Evolutionary conservation across 2,329 filamentous ascomycete genomes (phyloP).

Genomic region (Penicillium sp.): DNA sequence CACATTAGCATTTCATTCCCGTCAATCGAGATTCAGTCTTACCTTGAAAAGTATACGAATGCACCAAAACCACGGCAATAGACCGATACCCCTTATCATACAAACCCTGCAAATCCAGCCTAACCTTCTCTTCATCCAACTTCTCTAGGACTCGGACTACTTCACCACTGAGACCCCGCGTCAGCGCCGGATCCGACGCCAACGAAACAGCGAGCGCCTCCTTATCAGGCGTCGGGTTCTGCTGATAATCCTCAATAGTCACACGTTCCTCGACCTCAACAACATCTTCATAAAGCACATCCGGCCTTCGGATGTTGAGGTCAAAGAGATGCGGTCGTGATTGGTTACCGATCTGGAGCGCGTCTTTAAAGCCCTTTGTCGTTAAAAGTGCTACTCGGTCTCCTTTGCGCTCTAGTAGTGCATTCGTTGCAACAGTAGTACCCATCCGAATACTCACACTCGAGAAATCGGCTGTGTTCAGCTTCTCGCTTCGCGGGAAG

Average conservation of each 20-base stretch:
- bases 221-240: constrained; percentile 20
- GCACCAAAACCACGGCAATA: constrained; percentile 57
- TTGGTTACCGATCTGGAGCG: constrained; percentile 82
- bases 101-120: constrained; percentile 55
- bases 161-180: constrained; percentile 55
- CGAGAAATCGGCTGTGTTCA: constrained; percentile 14
- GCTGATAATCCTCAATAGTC: constrained; percentile 30
- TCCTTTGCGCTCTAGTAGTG: constrained; percentile 77
- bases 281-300: constrained; percentile 35
- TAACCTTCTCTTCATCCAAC: constrained; percentile 50
- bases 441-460: constrained; percentile 65
- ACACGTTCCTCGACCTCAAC: constrained; percentile 44
- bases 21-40: background rate
- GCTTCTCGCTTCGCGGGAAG: constrained; percentile 15
- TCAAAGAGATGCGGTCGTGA: constrained; percentile 82
- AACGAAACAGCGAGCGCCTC: constrained; percentile 15
- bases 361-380: constrained; percentile 79
- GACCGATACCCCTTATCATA: constrained; percentile 31
- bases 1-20: background rate
- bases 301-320: constrained; percentile 74
- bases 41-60: constrained; percentile 74
- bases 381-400: constrained; percentile 79
- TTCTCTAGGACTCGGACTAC: constrained; percentile 62
- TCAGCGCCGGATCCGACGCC: constrained; percentile 16
- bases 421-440: constrained; percentile 86